Evolutionary conservation across 1,284 basidiomycete species (phyloP).

Genomic region (Rhodotorula glutinis): DNA sequence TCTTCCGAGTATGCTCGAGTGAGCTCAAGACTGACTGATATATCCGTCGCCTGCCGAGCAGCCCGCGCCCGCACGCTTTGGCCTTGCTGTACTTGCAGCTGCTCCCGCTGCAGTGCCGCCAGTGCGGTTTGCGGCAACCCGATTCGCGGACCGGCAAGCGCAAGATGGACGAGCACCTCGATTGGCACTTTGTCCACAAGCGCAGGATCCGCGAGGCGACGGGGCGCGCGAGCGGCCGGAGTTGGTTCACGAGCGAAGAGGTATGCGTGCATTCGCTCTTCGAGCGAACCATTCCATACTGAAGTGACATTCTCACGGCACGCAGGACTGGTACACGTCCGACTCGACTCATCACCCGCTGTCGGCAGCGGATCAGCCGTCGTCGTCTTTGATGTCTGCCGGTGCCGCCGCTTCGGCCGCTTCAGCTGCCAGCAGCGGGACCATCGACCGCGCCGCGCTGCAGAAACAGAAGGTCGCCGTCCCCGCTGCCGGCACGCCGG

Average conservation of each 20-base stretch:
- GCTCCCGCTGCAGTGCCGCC: constrained; percentile 81
- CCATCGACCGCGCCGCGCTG: constrained; percentile 52
- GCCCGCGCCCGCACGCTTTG: constrained; percentile 14
- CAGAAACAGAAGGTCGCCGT: constrained; percentile 71
- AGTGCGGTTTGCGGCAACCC: constrained; percentile 85
- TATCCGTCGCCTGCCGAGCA: not conserved
- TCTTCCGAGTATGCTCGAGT: not conserved
- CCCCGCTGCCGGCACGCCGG: constrained; percentile 59
- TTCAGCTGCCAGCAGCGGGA: not conserved
- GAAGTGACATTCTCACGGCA: constrained; percentile 12
- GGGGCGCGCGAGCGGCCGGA: constrained; percentile 82
- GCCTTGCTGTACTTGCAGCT: constrained; percentile 63
- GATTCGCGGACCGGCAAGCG: constrained; percentile 69
- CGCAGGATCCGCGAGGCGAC: constrained; percentile 77
- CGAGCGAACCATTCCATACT: accelerated
- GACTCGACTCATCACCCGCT: constrained; percentile 8
- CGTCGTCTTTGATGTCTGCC: not conserved
- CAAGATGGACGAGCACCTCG: constrained; percentile 81
- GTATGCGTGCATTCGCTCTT: constrained; percentile 57
- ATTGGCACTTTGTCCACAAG: constrained; percentile 96
- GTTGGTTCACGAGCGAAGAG: constrained; percentile 82
- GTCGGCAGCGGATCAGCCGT: constrained; percentile 1
- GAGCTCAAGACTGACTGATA: not conserved
- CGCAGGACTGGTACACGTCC: constrained; percentile 74
- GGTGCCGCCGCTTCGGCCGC: not conserved